Evolutionary conservation across 2,329 filamentous ascomycete genomes (phyloP).

Genomic region (Apiospora hydei): DNA sequence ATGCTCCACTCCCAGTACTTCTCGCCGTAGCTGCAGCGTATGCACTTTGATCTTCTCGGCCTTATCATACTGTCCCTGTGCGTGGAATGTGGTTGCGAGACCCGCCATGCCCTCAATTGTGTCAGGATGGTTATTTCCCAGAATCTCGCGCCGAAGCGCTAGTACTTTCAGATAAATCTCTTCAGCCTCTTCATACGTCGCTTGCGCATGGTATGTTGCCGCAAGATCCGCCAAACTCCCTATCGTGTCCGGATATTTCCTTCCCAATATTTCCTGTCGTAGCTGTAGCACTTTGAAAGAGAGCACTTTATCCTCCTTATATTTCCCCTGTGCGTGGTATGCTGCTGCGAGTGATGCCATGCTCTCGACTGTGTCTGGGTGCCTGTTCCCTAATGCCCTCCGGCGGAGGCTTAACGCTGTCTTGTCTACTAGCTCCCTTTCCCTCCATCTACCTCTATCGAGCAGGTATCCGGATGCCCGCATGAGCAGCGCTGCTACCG

Average conservation of each 20-base stretch:
- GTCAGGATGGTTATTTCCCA: background rate
- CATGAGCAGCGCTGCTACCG: too few relatives aligned
- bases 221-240: background rate
- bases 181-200: background rate
- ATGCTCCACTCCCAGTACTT: slow-evolving; percentile 16
- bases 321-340: background rate
- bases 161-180: background rate
- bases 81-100: slow-evolving; percentile 33
- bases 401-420: too few relatives aligned
- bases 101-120: slow-evolving; percentile 33
- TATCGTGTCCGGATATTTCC: background rate
- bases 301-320: background rate
- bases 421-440: too few relatives aligned
- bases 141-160: background rate
- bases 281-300: background rate
- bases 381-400: too few relatives aligned
- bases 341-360: too few relatives aligned
- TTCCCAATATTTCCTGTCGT: background rate
- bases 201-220: background rate
- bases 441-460: too few relatives aligned
- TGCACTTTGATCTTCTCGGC: slow-evolving; percentile 23
- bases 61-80: slow-evolving; percentile 24
- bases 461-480: too few relatives aligned
- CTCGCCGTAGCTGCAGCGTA: slow-evolving; percentile 21
- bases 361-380: too few relatives aligned